Conservation (phyloP, 192 early-diverging fungal species). For the Dimargaris cristalligena region DNA sequence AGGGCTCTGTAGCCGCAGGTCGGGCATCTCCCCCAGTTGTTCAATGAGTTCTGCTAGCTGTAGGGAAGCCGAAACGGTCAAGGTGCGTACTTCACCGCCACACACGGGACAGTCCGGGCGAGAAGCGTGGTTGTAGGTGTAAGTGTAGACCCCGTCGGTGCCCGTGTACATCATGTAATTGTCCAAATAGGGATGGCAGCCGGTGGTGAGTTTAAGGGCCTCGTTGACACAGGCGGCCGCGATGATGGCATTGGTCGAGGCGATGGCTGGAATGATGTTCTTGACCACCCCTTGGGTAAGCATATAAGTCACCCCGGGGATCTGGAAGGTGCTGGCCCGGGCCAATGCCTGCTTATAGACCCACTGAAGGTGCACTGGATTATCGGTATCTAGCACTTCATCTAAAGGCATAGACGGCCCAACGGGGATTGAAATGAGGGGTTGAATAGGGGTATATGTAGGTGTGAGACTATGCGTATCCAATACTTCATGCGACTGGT, state of each 20-base stretch:
- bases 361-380: slow-evolving; percentile 64
- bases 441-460: too few species aligned
- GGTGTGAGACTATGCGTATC: too few species aligned
- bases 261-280: slow-evolving; percentile 96
- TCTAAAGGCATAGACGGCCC: too few species aligned
- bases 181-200: slow-evolving; percentile 55
- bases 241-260: slow-evolving; percentile 70
- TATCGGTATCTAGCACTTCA: slow-evolving; percentile 46
- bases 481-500: too few species aligned
- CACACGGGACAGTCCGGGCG: slow-evolving; percentile 87
- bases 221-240: slow-evolving; percentile 86
- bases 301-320: slow-evolving; percentile 73
- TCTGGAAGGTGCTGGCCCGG: slow-evolving; percentile 68
- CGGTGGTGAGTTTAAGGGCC: slow-evolving; percentile 80
- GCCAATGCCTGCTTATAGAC: slow-evolving; percentile 41
- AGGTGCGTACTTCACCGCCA: slow-evolving; percentile 35
- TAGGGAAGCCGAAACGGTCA: slow-evolving; percentile 30
- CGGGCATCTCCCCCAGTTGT: slow-evolving; percentile 48
- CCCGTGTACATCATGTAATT: slow-evolving; percentile 98
- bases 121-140: slow-evolving; percentile 68
- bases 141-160: slow-evolving; percentile 77
- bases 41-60: slow-evolving; percentile 76
- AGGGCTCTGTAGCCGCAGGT: slow-evolving; percentile 73
- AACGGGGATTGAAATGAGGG: too few species aligned
- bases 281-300: slow-evolving; percentile 95